These are phyloP conservation scores for Brasilioporus rufonigricans DNA, from an alignment of 768 basidiomycete genomes.

Conservation along the genomic window DNA sequence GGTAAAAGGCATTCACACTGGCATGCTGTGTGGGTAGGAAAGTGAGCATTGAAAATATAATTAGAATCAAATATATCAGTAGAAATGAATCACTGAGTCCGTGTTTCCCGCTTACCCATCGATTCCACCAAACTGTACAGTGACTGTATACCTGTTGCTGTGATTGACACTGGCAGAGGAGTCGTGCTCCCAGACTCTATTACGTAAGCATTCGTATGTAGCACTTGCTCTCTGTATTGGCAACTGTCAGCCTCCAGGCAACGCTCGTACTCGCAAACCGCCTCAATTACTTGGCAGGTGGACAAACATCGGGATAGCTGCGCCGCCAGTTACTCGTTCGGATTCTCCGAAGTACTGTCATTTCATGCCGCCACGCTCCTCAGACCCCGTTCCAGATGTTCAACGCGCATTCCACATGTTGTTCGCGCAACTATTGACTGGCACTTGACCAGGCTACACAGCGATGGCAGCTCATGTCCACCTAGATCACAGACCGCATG, in stretches of 20 bases:
- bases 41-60: not conserved
- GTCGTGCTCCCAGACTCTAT: not conserved
- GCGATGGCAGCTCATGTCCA: slow-evolving; percentile 24
- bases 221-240: too few relatives aligned
- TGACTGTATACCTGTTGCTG: not conserved
- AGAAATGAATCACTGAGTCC: not conserved
- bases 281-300: not conserved
- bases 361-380: slow-evolving; percentile 22
- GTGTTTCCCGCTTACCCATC: not conserved
- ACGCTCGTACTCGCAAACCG: not conserved
- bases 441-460: slow-evolving; percentile 23
- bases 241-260: not conserved
- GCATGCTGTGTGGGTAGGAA: not conserved
- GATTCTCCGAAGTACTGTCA: slow-evolving; percentile 15
- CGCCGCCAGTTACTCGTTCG: slow-evolving; percentile 11
- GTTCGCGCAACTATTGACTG: slow-evolving; percentile 27
- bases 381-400: slow-evolving; percentile 27
- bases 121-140: not conserved
- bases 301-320: slow-evolving; percentile 5
- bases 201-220: slow-evolving; percentile 14
- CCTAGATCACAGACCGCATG: slow-evolving; percentile 22
- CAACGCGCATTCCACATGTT: slow-evolving; percentile 36
- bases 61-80: not conserved
- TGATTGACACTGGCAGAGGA: too few relatives aligned
- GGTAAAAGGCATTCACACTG: not conserved